Evolutionary conservation across 352 stramenopile genomes (phyloP).

Genomic region (Aphanomyces cochlioides): DNA sequence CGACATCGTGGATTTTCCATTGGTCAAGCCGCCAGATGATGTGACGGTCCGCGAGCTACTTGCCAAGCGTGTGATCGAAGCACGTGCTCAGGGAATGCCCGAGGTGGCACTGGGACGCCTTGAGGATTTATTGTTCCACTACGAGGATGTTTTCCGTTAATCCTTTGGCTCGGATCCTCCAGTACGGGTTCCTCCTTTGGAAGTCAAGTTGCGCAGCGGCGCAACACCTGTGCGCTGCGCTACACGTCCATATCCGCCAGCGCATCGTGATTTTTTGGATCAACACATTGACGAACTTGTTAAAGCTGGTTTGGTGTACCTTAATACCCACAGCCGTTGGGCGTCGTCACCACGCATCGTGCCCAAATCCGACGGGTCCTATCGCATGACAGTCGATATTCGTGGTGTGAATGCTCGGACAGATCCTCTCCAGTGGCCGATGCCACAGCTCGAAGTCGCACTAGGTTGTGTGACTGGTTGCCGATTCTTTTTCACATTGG

Average conservation of each 20-base stretch:
- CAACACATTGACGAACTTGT: too few relatives aligned
- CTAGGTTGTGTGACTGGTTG: slow-evolving; percentile 14
- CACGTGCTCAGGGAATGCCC: too few relatives aligned
- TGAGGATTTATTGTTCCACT: not conserved
- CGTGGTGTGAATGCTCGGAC: slow-evolving; percentile 33
- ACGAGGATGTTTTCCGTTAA: slow-evolving; percentile 3
- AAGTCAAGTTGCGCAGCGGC: not conserved
- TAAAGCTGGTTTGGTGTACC: too few relatives aligned
- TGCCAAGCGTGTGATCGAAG: too few relatives aligned
- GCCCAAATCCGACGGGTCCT: slow-evolving; percentile 24
- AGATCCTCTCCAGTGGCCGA: slow-evolving; percentile 32
- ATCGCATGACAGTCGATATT: slow-evolving; percentile 30
- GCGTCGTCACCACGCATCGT: slow-evolving; percentile 22
- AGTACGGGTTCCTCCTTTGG: slow-evolving; percentile 6
- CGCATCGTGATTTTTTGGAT: too few relatives aligned
- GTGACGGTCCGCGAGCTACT: too few relatives aligned
- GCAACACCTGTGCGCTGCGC: too few relatives aligned
- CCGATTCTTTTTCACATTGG: slow-evolving; percentile 31
- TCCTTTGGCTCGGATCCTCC: slow-evolving; percentile 9
- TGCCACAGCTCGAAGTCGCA: slow-evolving; percentile 24
- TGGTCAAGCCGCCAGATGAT: too few relatives aligned
- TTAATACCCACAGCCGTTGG: too few relatives aligned
- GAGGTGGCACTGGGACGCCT: too few relatives aligned
- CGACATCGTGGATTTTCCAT: too few relatives aligned
- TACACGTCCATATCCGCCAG: too few relatives aligned